These are phyloP conservation scores for Margaritispora aquatica DNA, from an alignment of 495 filamentous ascomycete genomes.

Conservation along the genomic window DNA sequence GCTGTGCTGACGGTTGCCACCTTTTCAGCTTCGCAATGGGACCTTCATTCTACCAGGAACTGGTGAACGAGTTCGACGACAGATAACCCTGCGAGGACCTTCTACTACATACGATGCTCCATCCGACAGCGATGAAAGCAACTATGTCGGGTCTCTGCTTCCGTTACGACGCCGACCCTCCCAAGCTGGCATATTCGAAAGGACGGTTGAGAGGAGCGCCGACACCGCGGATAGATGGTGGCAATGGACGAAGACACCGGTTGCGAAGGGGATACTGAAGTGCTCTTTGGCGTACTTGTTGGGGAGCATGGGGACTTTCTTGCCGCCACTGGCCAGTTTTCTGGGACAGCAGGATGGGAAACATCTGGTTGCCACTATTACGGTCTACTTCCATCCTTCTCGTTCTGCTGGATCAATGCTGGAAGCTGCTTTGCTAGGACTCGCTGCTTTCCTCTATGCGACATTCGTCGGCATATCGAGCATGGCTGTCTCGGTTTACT, in stretches of 20 bases:
- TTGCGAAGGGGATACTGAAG: conserved; percentile 75
- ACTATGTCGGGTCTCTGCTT: conserved; percentile 2
- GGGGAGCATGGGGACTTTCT: conserved; percentile 83
- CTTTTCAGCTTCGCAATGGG: conserved; percentile 46
- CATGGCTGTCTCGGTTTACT: conserved; percentile 78
- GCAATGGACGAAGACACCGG: conserved; percentile 40
- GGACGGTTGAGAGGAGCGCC: conserved; percentile 23
- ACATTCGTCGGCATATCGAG: conserved; percentile 74
- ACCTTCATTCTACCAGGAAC: conserved; percentile 55
- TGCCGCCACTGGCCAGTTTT: conserved; percentile 60
- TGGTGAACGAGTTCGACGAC: conserved; percentile 51
- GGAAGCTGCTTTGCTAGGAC: conserved; percentile 78
- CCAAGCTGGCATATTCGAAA: conserved; percentile 24
- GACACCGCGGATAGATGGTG: conserved; percentile 25
- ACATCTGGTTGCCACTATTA: conserved; percentile 88
- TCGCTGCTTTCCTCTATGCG: conserved; percentile 77
- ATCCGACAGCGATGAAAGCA: conserved; percentile 7
- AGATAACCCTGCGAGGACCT: conserved; percentile 45
- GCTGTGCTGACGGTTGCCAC: not conserved
- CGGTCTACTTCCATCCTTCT: conserved; percentile 96
- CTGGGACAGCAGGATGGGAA: conserved; percentile 90
- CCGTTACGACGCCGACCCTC: conserved; percentile 19
- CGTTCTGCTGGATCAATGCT: conserved; percentile 85
- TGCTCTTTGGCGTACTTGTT: conserved; percentile 90
- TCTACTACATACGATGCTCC: conserved; percentile 26